phyloP scores from a whole-genome alignment of 768 basidiomycete species.

The Pleurotus tuber-regium region DNA sequence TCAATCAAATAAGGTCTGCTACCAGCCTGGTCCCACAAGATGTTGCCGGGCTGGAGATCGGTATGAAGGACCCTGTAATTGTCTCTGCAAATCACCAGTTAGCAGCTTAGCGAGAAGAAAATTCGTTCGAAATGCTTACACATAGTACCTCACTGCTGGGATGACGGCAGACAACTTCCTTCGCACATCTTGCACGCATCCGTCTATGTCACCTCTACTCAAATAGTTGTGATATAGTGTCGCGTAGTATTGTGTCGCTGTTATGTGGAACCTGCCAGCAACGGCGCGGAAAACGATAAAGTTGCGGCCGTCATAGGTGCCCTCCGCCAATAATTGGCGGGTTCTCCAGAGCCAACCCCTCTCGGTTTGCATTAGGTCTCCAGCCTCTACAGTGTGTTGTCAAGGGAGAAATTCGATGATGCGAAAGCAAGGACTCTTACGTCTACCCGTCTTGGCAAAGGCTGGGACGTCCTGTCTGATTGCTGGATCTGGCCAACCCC shows the following conservation, averaged over 20 bases:
- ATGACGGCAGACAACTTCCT: neutral
- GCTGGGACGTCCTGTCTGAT: neutral
- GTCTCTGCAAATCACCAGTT: neutral
- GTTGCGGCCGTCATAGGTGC: neutral
- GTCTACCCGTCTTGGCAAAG: neutral
- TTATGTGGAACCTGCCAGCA: neutral
- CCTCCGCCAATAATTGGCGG: neutral
- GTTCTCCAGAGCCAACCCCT: neutral
- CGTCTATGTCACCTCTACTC: neutral
- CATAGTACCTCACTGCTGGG: neutral
- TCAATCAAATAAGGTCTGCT: neutral
- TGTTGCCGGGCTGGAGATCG: neutral
- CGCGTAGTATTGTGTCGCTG: neutral
- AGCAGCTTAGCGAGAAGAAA: too few relatives aligned
- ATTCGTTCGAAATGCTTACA: neutral
- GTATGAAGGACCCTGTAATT: neutral
- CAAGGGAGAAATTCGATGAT: too few relatives aligned
- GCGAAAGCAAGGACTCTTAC: neutral
- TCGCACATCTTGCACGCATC: neutral
- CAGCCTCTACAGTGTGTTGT: neutral
- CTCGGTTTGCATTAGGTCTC: neutral
- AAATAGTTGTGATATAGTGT: neutral
- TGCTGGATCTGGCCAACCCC: neutral
- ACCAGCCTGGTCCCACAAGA: neutral
- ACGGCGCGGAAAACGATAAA: constrained; percentile 1